A percentile compares a stretch with the other conserved stretches of the same genome.
Conservation (phyloP, 164 flowering plant genomes). For the Nymphaea thermarum region DNA sequence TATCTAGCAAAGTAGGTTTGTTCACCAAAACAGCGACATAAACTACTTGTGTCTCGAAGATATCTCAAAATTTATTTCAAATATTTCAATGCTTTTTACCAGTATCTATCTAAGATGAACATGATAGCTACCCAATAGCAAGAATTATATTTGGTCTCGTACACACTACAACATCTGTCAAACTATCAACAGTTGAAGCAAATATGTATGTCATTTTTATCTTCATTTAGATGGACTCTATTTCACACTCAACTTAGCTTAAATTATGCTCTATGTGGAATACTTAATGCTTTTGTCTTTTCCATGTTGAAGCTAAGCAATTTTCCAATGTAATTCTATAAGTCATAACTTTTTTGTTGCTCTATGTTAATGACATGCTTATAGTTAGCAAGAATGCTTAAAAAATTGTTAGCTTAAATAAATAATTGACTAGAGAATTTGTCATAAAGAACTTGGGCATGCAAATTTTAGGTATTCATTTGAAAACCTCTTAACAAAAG, state of each 20-base stretch:
- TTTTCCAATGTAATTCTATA: not conserved
- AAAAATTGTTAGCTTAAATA: not conserved
- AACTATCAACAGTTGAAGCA: not conserved
- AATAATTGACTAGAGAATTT: not conserved
- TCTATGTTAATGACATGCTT: not conserved
- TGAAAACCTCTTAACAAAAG: not conserved
- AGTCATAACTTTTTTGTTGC: not conserved
- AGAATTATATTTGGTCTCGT: not conserved
- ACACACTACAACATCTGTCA: slow-evolving; percentile 2
- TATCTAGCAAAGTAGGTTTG: not conserved
- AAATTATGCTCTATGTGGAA: not conserved
- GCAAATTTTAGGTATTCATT: not conserved
- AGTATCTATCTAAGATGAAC: not conserved
- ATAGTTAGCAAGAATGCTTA: too few species aligned
- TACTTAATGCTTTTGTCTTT: not conserved
- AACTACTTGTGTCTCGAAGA: not conserved
- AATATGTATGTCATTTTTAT: not conserved
- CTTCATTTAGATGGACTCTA: not conserved
- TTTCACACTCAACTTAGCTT: not conserved
- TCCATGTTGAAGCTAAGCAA: slow-evolving; percentile 1
- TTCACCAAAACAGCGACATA: not conserved
- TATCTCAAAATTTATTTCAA: slow-evolving; percentile 2
- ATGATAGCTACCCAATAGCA: not conserved
- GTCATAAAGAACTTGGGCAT: not conserved
- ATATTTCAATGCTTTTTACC: not conserved